Evolutionary conservation across 2,329 filamentous ascomycete genomes (phyloP).

Genomic region (Tolypocladium ophioglossoides): DNA sequence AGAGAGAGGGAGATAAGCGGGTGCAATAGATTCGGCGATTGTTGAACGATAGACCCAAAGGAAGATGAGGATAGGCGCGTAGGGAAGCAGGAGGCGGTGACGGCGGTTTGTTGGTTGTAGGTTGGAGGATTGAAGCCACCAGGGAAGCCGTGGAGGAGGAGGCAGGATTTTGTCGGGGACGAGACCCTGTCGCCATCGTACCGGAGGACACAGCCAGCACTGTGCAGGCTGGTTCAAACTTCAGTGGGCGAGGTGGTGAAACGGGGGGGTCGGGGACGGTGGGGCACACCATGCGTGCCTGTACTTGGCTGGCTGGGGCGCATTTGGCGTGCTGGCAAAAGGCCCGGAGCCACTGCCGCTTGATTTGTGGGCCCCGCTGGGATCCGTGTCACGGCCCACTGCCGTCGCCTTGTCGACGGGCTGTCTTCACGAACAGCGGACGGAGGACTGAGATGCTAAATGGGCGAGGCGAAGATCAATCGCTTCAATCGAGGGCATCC

Average conservation of each 20-base stretch:
- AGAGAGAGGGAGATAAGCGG: neutral
- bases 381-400: too few species aligned
- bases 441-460: neutral
- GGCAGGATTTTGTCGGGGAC: neutral
- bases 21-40: neutral
- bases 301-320: neutral
- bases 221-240: neutral
- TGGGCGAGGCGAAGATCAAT: too few species aligned
- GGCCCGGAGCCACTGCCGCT: neutral
- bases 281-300: neutral
- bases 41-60: neutral
- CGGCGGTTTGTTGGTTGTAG: neutral
- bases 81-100: neutral
- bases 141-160: neutral
- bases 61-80: neutral
- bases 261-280: neutral
- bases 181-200: neutral
- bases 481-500: neutral
- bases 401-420: neutral
- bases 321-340: neutral
- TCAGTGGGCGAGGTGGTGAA: neutral
- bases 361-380: too few species aligned
- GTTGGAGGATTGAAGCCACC: neutral
- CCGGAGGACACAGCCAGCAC: neutral
- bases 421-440: too few species aligned